These are phyloP conservation scores for Metschnikowia reukaufii DNA, from an alignment of 805 yeast species.

Conservation along the genomic window DNA sequence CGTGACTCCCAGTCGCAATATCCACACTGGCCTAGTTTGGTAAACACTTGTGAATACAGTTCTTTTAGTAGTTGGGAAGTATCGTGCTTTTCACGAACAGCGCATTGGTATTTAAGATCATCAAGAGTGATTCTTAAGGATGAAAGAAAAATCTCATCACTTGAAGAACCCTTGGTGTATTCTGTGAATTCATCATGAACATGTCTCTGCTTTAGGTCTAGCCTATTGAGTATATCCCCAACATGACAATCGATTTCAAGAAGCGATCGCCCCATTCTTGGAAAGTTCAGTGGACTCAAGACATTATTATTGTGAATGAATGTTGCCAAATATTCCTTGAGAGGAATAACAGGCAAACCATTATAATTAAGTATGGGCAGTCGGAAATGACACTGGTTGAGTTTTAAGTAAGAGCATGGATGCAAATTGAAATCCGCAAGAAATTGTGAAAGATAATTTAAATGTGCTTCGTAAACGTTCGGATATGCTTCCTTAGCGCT, in stretches of 20 bases:
- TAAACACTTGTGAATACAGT: constrained; percentile 20
- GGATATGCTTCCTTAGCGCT: neutral
- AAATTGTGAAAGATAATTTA: constrained; percentile 76
- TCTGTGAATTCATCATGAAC: constrained; percentile 54
- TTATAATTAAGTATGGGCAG: constrained; percentile 45
- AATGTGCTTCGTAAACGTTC: constrained; percentile 66
- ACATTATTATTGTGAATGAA: constrained; percentile 30
- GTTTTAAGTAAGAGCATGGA: constrained; percentile 77
- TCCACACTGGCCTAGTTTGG: constrained; percentile 16
- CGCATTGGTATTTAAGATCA: constrained; percentile 56
- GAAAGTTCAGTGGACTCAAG: constrained; percentile 28
- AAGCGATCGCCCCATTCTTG: constrained; percentile 60
- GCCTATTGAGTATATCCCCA: constrained; percentile 58
- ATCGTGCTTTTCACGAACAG: constrained; percentile 28
- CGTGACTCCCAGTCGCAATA: constrained; percentile 18
- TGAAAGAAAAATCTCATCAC: constrained; percentile 35
- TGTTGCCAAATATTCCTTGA: constrained; percentile 20
- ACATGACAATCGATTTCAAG: constrained; percentile 74
- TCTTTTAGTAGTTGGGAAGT: constrained; percentile 18
- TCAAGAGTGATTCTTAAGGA: constrained; percentile 56
- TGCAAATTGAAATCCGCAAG: constrained; percentile 77
- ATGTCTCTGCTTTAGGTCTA: constrained; percentile 41
- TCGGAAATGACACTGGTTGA: constrained; percentile 52
- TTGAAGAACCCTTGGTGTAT: constrained; percentile 14
- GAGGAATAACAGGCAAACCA: constrained; percentile 5